Evolutionary conservation across 1,139 yeast genomes (phyloP).

Genomic region (Yarrowia galli): DNA sequence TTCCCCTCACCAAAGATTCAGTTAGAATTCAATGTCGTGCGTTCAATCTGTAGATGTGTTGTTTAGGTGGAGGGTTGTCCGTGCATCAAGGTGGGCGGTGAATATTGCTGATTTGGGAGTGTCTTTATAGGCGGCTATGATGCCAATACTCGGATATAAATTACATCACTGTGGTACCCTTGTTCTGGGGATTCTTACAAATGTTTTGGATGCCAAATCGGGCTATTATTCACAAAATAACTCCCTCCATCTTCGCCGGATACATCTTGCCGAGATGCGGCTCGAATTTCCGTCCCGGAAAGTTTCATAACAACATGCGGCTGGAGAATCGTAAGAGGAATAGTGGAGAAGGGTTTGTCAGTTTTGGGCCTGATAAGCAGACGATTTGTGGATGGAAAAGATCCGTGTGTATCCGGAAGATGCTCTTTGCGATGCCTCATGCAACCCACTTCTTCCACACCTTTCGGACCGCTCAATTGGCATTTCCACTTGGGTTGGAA

Average conservation of each 20-base stretch:
- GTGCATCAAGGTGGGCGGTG: not conserved
- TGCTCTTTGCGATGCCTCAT: not conserved
- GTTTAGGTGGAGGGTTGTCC: not conserved
- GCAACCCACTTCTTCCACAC: not conserved
- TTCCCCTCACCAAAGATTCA: no score
- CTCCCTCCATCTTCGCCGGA: not conserved
- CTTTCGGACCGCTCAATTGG: not conserved
- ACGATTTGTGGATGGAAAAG: not conserved
- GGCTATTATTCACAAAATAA: not conserved
- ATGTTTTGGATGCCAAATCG: not conserved
- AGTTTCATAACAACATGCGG: not conserved
- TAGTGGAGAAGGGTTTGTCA: not conserved
- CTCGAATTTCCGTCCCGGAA: not conserved
- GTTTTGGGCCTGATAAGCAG: not conserved
- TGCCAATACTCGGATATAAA: no score
- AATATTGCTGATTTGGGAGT: no score
- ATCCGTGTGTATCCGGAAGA: slow-evolving; percentile 31
- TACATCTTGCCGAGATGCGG: not conserved
- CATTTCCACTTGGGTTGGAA: not conserved
- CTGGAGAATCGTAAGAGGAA: not conserved
- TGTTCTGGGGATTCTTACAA: not conserved
- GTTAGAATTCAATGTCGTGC: no score
- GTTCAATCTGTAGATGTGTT: not conserved
- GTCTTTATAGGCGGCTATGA: no score
- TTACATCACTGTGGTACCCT: not conserved